Conservation (phyloP, 108 stramenopile species). For the Stephanodiscus minutulus region DNA sequence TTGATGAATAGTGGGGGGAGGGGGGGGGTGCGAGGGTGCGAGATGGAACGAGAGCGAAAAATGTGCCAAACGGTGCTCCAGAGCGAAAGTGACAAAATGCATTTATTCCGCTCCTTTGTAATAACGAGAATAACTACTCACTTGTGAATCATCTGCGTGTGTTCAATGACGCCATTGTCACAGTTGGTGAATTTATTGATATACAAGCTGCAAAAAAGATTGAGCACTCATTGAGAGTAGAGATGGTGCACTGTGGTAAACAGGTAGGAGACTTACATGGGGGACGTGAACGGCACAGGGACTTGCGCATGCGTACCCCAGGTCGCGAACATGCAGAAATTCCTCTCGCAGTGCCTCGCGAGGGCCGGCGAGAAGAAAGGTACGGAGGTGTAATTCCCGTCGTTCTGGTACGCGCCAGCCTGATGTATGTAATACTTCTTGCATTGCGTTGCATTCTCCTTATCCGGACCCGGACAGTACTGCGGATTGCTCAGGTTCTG, state of each 20-base stretch:
- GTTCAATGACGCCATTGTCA: constrained; percentile 31
- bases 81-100: neutral
- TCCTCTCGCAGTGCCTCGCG: constrained; percentile 23
- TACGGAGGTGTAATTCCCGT: constrained; percentile 7
- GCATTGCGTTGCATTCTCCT: neutral
- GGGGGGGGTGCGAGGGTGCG: neutral
- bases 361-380: constrained; percentile 24
- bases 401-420: constrained; percentile 24
- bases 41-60: neutral
- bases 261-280: no score
- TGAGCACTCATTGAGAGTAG: no score
- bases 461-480: neutral
- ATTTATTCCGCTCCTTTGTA: neutral
- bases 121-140: constrained; percentile 1
- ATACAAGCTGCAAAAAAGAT: no score
- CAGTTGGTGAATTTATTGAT: constrained; percentile 39
- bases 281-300: constrained; percentile 11
- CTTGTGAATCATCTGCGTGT: constrained; percentile 34
- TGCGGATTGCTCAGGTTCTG: neutral
- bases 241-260: no score
- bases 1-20: neutral
- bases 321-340: constrained; percentile 15
- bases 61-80: neutral
- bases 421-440: constrained; percentile 26
- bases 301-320: constrained; percentile 36